These are phyloP conservation scores for Linnemannia zychae DNA, from an alignment of 192 early-diverging fungal genomes.

Conservation along the genomic window DNA sequence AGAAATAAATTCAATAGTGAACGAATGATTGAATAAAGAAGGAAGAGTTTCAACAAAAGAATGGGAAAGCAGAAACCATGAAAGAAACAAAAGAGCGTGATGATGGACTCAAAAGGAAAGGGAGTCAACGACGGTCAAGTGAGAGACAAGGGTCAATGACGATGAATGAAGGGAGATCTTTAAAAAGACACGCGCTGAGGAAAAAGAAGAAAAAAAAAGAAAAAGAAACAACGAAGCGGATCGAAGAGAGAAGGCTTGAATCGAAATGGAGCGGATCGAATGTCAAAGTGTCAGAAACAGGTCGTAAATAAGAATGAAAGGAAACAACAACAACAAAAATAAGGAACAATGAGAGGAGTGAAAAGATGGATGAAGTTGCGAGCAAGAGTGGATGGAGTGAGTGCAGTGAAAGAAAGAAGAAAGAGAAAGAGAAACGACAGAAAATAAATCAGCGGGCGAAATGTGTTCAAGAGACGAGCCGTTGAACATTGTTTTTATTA, in stretches of 20 bases:
- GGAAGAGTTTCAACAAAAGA: not conserved
- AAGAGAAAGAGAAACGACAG: too few species aligned
- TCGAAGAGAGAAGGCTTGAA: too few species aligned
- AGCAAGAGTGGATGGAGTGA: too few species aligned
- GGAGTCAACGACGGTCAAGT: not conserved
- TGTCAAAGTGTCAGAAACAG: not conserved
- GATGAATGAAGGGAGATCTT: not conserved
- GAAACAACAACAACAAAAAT: too few species aligned
- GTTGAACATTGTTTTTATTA: not conserved
- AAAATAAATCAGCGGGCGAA: too few species aligned
- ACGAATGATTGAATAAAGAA: not conserved
- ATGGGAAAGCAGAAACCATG: not conserved
- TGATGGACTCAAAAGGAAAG: not conserved
- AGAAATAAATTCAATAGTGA: too few species aligned
- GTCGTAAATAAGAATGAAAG: too few species aligned
- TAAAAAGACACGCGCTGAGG: not conserved
- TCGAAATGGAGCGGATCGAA: not conserved
- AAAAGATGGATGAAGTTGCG: too few species aligned
- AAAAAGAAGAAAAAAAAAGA: not conserved
- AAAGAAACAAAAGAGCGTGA: not conserved
- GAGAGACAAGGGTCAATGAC: not conserved
- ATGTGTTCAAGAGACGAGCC: not conserved
- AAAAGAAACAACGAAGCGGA: not conserved
- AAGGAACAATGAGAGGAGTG: too few species aligned
- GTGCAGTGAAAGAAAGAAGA: too few species aligned